Conservation (phyloP, 257 asterid genomes). For the Coffea eugenioides region DNA sequence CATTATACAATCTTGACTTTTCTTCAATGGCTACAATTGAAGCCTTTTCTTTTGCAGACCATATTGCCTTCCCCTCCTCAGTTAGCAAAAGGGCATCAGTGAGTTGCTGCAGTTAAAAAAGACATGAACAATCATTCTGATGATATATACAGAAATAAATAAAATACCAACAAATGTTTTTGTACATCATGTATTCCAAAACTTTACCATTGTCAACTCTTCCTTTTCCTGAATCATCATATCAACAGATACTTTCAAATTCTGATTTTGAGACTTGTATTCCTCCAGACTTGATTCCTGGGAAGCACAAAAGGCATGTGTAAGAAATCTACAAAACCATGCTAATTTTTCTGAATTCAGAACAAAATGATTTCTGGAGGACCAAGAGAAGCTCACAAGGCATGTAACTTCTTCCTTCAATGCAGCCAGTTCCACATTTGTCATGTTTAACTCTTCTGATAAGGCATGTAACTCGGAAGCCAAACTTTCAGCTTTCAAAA, state of each 20-base stretch:
- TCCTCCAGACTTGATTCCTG: conserved; percentile 69
- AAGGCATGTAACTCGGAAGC: conserved; percentile 53
- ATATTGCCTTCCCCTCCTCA: conserved; percentile 96
- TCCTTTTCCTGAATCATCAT: conserved; percentile 67
- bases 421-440: conserved; percentile 50
- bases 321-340: conserved; percentile 12
- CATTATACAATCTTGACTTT: conserved; percentile 42
- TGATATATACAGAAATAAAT: conserved; percentile 12
- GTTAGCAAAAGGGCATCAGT: conserved; percentile 80
- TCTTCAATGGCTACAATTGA: conserved; percentile 61
- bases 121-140: conserved; percentile 16
- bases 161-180: neutral
- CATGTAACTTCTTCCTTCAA: conserved; percentile 63
- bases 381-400: conserved; percentile 56
- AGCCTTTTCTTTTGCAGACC: conserved; percentile 89
- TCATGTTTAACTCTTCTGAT: conserved; percentile 49
- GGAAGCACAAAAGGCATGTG: conserved; percentile 26
- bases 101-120: conserved; percentile 60
- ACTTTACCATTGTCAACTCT: conserved; percentile 71
- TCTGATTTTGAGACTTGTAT: conserved; percentile 33
- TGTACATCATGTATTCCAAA: neutral
- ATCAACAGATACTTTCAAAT: conserved; percentile 48
- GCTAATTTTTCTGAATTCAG: conserved; percentile 9
- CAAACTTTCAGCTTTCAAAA: conserved; percentile 66
- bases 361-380: conserved; percentile 9